Conservation (phyloP, 2,329 filamentous ascomycete genomes). For the Hypoxylon sp. region DNA sequence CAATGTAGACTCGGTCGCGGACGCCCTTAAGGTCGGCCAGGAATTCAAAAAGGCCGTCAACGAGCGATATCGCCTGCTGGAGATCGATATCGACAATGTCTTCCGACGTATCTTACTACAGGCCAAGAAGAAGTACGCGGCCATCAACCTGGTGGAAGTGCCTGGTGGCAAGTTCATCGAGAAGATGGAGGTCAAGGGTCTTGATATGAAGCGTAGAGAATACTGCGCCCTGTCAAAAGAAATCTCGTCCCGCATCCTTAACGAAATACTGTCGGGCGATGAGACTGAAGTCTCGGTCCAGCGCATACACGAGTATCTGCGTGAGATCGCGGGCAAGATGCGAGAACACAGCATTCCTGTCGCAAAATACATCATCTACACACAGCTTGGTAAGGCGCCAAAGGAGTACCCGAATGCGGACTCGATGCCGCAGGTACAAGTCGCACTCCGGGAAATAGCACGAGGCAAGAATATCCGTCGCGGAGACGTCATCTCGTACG, state of each 20-base stretch:
- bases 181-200: constrained; percentile 96
- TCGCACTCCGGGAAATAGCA: constrained; percentile 88
- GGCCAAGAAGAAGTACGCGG: constrained; percentile 99
- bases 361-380: constrained; percentile 97
- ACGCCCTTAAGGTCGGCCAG: constrained; percentile 90
- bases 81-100: constrained; percentile 98
- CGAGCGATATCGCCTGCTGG: constrained; percentile 89
- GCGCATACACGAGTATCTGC: constrained; percentile 93
- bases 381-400: constrained; percentile 94
- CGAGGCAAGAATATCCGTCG: constrained; percentile 90
- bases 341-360: constrained; percentile 80
- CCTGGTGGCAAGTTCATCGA: constrained; percentile 88
- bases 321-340: constrained; percentile 89
- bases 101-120: constrained; percentile 94
- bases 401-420: constrained; percentile 95
- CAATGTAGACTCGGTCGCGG: constrained; percentile 92
- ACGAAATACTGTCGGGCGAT: constrained; percentile 94
- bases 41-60: constrained; percentile 98
- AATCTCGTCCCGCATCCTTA: constrained; percentile 89
- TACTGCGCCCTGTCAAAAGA: constrained; percentile 97
- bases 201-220: constrained; percentile 97
- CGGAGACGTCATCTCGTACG: constrained; percentile 96
- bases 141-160: constrained; percentile 90
- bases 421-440: constrained; percentile 97
- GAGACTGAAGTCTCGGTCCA: constrained; percentile 89